Base-by-base conservation (phyloP, 805 yeast species). In the Metschnikowia proteae region DNA sequence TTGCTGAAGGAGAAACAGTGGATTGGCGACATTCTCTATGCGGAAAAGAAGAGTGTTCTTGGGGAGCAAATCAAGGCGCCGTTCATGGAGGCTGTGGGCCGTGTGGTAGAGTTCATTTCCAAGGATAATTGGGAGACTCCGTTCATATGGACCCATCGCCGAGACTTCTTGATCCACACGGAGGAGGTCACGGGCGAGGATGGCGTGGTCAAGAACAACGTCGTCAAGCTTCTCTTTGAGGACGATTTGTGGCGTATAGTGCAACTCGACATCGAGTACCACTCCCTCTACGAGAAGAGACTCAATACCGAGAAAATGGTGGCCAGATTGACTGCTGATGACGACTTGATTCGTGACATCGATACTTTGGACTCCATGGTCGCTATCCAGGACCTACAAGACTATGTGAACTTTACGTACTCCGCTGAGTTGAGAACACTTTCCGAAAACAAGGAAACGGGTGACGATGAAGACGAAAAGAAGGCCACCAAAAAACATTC, bases 201-300 rank as follows among this genome's bases (percentile, higher is more conserved):
- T 35, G 74, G 80, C 4, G 46, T 55, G 5, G 46, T 56, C 13
- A 53, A 57, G n/a, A 66, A 60, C 30, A 62, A 62, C 23, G 80
- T 79, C 9, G 79, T 73, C 54, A 79, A 78, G 53, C 65, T 83
- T 42, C 69, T 87, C 48, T 79, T 74, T 47, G 95, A 86, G 67
- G 91, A 88, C 67, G 97, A 91, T 63, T 72, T 94, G 52, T 94
- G 99, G 99, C 80, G 91, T 61, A 84, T 92, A 54, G 83, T 89
- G 10, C 86, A 82, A 54, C 75, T 90, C 46, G 98, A 92, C 65
- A 76, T 90, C 55, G 97, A 89, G 57, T 94, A 82, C 65, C 97
- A 90, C 64, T 84, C 96, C 13, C 70, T 92, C 29, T 73, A 86
- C 49, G 88, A 86, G 53, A 91, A 89, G 70, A 80, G 84, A 62